Evolutionary conservation across 352 stramenopile genomes (phyloP).

Genomic region (Globisporangium lucens): DNA sequence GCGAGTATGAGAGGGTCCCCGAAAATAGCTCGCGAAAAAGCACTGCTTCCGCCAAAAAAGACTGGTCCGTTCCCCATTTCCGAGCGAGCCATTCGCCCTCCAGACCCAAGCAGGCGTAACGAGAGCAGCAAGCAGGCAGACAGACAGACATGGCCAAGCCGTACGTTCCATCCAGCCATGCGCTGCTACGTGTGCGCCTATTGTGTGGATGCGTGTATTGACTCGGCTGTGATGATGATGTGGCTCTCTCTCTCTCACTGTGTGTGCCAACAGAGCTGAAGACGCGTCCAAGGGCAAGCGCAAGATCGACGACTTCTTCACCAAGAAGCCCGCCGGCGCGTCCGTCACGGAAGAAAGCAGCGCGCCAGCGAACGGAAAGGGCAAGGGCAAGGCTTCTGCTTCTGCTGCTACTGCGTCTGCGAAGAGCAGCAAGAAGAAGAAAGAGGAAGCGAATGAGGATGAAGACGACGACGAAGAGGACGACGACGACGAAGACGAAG

Average conservation of each 20-base stretch:
- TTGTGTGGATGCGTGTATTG: neutral
- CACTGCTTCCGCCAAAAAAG: slow-evolving; percentile 1
- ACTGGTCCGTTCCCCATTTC: slow-evolving; percentile 8
- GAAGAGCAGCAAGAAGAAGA: slow-evolving; percentile 13
- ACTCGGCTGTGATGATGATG: neutral
- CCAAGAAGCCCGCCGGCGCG: slow-evolving; percentile 17
- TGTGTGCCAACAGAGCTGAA: slow-evolving; percentile 26
- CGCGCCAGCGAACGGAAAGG: slow-evolving; percentile 32
- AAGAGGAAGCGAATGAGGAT: slow-evolving; percentile 24
- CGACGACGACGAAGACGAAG: slow-evolving; percentile 33
- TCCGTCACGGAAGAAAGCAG: neutral
- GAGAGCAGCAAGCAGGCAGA: neutral
- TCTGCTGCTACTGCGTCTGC: slow-evolving; percentile 15
- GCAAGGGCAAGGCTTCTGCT: slow-evolving; percentile 29
- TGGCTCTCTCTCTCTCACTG: neutral
- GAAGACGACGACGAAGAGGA: slow-evolving; percentile 40
- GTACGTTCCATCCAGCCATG: slow-evolving; percentile 20
- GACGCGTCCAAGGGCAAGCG: slow-evolving; percentile 39
- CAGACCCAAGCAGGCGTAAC: neutral
- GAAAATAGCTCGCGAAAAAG: neutral
- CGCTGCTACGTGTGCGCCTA: neutral
- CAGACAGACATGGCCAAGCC: slow-evolving; percentile 24
- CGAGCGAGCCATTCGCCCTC: slow-evolving; percentile 7
- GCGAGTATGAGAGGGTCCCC: neutral
- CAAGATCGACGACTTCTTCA: slow-evolving; percentile 31